Conservation (phyloP, 176 grass and related monocot genomes). For the Cenchrus purpureus region DNA sequence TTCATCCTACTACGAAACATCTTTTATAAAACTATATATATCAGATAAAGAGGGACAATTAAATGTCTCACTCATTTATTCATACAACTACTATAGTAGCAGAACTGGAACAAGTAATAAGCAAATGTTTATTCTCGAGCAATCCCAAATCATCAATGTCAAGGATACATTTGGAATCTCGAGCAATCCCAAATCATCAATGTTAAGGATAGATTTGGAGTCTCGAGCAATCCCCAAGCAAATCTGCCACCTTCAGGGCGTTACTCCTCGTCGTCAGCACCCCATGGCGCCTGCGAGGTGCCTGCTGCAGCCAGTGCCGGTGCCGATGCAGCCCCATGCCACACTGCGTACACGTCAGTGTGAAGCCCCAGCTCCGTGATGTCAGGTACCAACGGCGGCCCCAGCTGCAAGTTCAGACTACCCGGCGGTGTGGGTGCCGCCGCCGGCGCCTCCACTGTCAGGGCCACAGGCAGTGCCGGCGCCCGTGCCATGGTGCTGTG, state of each 20-base stretch:
- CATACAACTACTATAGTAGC: too few species aligned
- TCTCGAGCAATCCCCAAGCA: neutral
- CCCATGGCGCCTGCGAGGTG: neutral
- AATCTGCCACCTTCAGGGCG: neutral
- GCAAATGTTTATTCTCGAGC: neutral
- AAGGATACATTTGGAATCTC: too few species aligned
- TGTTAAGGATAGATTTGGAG: too few species aligned
- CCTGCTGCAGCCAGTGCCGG: neutral
- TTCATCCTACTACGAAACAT: too few species aligned
- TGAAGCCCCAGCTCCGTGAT: neutral
- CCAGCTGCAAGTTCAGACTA: neutral
- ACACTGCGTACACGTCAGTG: neutral
- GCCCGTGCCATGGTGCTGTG: neutral
- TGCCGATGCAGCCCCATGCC: neutral
- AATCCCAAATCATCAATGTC: too few species aligned
- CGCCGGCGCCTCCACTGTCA: neutral
- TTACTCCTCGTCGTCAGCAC: neutral
- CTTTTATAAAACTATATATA: too few species aligned
- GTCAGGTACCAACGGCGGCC: too few species aligned
- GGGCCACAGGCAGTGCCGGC: neutral
- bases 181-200: too few species aligned
- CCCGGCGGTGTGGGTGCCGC: too few species aligned
- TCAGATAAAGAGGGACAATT: too few species aligned
- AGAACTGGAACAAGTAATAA: neutral
- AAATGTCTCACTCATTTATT: too few species aligned